Evolutionary conservation across 2,329 filamentous ascomycete genomes (phyloP).

Genomic region (Trichoderma aggressivum): DNA sequence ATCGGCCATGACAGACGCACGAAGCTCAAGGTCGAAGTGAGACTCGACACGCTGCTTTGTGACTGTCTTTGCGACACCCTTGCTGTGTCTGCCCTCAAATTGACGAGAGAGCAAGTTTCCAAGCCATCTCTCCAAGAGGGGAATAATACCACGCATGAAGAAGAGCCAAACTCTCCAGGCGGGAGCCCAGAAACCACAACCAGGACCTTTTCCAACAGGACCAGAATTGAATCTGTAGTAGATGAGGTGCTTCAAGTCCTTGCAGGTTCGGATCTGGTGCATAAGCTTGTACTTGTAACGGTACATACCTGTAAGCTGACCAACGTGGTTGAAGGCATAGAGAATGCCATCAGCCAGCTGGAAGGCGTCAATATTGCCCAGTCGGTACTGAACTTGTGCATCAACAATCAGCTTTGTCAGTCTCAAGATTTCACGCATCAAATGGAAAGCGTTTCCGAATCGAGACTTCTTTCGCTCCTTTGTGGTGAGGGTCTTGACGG

Average conservation of each 20-base stretch:
- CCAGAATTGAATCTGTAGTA: constrained; percentile 99
- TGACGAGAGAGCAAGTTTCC: constrained; percentile 95
- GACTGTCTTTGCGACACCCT: constrained; percentile 97
- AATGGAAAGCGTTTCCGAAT: constrained; percentile 97
- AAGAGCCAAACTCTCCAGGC: constrained; percentile 99
- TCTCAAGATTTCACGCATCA: constrained; percentile 96
- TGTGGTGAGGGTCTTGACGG: constrained; percentile 95
- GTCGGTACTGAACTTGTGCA: constrained; percentile 93
- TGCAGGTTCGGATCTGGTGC: constrained; percentile 99
- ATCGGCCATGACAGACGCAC: constrained; percentile 97
- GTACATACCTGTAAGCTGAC: constrained; percentile 98
- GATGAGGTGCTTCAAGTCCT: constrained; percentile 97
- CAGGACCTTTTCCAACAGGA: constrained; percentile 93
- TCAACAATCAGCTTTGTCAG: constrained; percentile 97
- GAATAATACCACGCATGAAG: constrained; percentile 98
- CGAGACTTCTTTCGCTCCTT: constrained; percentile 99
- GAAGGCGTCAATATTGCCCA: constrained; percentile 98
- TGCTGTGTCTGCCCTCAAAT: constrained; percentile 97
- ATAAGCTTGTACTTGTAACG: constrained; percentile 99
- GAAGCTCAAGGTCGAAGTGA: constrained; percentile 94
- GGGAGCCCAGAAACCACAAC: constrained; percentile 98
- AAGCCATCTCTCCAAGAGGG: constrained; percentile 92
- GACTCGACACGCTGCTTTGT: constrained; percentile 99
- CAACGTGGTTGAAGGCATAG: constrained; percentile 99
- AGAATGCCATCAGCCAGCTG: constrained; percentile 96